Conservation (phyloP, 129 eudicot genomes). For the Kitagawia praeruptora region DNA sequence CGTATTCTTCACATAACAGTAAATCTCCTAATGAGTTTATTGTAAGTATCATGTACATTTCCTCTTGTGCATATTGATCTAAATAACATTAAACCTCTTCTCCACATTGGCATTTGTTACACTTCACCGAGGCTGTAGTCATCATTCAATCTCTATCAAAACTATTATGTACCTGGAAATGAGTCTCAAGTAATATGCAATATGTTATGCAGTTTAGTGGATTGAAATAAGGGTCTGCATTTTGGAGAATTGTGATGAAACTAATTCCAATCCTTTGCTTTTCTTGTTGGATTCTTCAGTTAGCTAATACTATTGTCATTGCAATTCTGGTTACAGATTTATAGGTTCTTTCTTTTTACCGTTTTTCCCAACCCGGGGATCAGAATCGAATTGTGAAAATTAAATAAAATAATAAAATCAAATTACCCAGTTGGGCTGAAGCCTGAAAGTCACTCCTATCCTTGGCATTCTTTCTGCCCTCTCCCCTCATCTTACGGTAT, state of each 20-base stretch:
- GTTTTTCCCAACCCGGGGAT: background rate
- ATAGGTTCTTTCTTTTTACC: background rate
- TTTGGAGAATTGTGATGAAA: background rate
- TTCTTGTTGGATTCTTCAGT: background rate
- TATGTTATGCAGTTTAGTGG: too few species aligned
- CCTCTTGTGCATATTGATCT: background rate
- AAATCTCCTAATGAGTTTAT: background rate
- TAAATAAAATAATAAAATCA: background rate
- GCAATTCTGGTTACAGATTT: background rate
- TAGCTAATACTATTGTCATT: background rate
- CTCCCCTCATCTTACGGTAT: conserved; percentile 5
- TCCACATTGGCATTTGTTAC: background rate
- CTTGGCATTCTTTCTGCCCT: conserved; percentile 5
- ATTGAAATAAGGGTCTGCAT: background rate
- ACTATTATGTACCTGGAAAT: conserved; percentile 1
- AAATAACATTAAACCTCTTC: background rate
- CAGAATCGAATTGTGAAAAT: too few species aligned
- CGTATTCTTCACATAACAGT: background rate
- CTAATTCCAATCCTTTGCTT: background rate
- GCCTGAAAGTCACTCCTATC: background rate
- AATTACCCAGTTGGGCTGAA: background rate
- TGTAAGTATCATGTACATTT: background rate
- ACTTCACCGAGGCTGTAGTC: background rate
- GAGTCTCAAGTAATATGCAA: background rate
- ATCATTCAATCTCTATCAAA: background rate